Evolutionary conservation across 306 rosid genomes (phyloP).

Genomic region (Spatholobus suberectus): DNA sequence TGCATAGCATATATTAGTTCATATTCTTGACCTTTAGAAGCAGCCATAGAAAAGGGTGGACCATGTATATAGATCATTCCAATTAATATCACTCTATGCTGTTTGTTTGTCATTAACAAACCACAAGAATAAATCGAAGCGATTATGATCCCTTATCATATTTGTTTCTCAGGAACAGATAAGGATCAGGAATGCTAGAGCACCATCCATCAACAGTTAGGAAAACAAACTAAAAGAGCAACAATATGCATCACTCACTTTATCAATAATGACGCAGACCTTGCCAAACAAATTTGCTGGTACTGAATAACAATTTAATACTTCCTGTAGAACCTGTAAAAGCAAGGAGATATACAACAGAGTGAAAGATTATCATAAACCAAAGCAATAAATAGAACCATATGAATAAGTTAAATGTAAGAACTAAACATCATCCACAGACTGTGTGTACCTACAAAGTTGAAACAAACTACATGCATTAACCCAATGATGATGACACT

Average conservation of each 20-base stretch:
- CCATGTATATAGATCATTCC: neutral
- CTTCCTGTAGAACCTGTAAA: constrained; percentile 91
- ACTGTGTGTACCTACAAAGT: constrained; percentile 14
- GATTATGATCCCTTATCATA: constrained; percentile 16
- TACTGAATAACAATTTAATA: constrained; percentile 69
- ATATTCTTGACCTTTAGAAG: neutral
- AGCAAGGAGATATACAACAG: constrained; percentile 32
- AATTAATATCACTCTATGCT: constrained; percentile 4
- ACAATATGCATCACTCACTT: constrained; percentile 60
- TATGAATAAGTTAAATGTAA: constrained; percentile 19
- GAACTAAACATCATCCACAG: neutral
- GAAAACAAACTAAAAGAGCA: constrained; percentile 33
- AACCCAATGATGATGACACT: constrained; percentile 4
- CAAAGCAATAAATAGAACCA: constrained; percentile 34
- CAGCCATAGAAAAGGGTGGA: neutral
- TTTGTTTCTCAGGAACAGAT: constrained; percentile 29
- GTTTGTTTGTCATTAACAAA: constrained; percentile 7
- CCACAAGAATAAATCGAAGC: constrained; percentile 12
- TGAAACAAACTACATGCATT: constrained; percentile 16
- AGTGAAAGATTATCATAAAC: neutral
- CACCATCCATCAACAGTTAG: constrained; percentile 16
- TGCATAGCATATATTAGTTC: neutral
- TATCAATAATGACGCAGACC: constrained; percentile 94
- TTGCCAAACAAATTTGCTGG: constrained; percentile 84
- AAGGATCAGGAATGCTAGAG: constrained; percentile 23